Evolutionary conservation across 495 filamentous ascomycete species (phyloP), one percentile per base, ranked within the genome.

Genomic region (Podospora sp.): DNA sequence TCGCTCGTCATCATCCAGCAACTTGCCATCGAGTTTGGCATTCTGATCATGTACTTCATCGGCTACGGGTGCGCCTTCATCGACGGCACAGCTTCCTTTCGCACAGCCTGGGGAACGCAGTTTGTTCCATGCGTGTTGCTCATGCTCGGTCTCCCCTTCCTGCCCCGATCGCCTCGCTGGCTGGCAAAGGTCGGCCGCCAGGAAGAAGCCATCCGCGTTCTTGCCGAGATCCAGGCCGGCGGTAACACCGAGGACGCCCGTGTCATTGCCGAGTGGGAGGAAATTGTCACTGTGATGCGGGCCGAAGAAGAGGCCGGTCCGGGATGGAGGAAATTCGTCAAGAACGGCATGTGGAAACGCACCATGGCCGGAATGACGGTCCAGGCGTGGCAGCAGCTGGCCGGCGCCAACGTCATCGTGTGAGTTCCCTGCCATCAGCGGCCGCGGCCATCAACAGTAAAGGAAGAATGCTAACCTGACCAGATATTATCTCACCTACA

Each of bases 1-100:
- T 86, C 85, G 0, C 84, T 93, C 57, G 87, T 92, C 59, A 85
- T 89, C 52, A 90, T 92, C 65, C 90, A 92, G 69, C 91, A 92
- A 76, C 85, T 89, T 69, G 88, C 90, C 25, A 92, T 93, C 59
- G 89, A 91, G 80, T 90, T 86, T 82, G 89, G 89, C 58, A 85
- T 86, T 64, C 68, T 86, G 49, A 79, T 82, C 68, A 76, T 79
- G 78, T 79, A 80, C 71, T 78, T 80, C 24, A 76, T 81, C 59
- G 76, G 78, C 22, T 82, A 81, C 59, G 80, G 76, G 60, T 92
- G 89, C 72, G 83, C 81, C 9, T 87, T 85, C 70, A 88, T 89
- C 29, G 65, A 75, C 2, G 89, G 89, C 2, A 71, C 85, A 0
- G 84, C 88, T 11, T 87, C 88, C 0, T 92, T 92, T 80, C 83